Base-by-base conservation (phyloP, 495 filamentous ascomycete genomes). In the Xylaria telfairii region DNA sequence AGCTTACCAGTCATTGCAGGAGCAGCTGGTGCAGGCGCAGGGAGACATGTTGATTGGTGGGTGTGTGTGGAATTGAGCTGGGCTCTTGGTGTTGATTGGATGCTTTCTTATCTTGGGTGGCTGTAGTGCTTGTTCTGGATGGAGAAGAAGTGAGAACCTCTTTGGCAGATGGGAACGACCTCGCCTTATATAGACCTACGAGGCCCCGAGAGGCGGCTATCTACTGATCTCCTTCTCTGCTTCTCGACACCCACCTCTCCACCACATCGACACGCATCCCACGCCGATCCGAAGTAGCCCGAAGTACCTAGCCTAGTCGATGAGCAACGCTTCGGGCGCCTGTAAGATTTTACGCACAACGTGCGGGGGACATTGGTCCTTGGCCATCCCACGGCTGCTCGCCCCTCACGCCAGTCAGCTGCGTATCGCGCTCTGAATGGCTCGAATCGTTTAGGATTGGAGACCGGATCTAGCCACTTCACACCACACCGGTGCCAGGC, bases 1-100 rank as follows among this genome's bases (percentile, higher is more conserved):
- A 42, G 59, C 59, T 62, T 62, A 62, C 59, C 59, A 62, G 59
- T 62, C 59, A 9, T 28, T 62, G 59, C 59, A 62, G 59, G 59
- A 62, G 37, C 59, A 62, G 59, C 9, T 41, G 59, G 34, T 62
- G 59, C 59, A 62, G 59, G 59, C 2, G 37, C 59, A 62, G 37
- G 59, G 59, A 41, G 59, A 5, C 59, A 62, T 62, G 34, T 2
- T 62, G 59, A 62, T 62, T 59, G 59, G 59, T 62, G 12, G 15
- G 59, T 17, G 59, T 41, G 34, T 62, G 59, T 62, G 59, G 34
- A 10, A 26, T 62, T 24, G 37, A 62, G 59, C 34, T 42, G 34
- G 59, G 37, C 59, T 42, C 59, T 62, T 17, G 9, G 34, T 62
- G 59, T 42, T 62, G 59, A 62, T 62, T 62, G 59, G 56, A 59